Evolutionary conservation across 2,329 filamentous ascomycete genomes (phyloP).

Genomic region (Periconia sp.): DNA sequence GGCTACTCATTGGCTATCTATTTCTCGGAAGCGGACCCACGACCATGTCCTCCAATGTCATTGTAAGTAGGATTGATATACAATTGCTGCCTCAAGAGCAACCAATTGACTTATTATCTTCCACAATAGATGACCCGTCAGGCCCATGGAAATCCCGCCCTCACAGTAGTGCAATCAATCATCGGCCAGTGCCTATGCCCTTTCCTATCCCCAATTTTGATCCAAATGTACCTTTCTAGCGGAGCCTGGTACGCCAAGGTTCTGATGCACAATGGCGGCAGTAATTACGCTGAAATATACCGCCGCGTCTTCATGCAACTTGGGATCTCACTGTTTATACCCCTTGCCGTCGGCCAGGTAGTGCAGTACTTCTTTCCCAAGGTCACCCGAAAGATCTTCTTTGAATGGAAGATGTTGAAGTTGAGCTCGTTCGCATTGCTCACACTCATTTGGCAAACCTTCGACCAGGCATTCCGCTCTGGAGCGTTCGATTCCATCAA

Average conservation of each 20-base stretch:
- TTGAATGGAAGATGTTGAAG: conserved; percentile 50
- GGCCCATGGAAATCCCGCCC: conserved; percentile 62
- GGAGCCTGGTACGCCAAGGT: conserved; percentile 57
- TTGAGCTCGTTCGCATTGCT: conserved; percentile 49
- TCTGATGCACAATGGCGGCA: conserved; percentile 52
- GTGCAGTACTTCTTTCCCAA: conserved; percentile 60
- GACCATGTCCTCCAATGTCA: conserved; percentile 72
- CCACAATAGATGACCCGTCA: conserved; percentile 62
- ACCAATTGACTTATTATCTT: not conserved
- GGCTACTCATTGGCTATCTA: conserved; percentile 68
- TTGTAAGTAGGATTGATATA: conserved; percentile 31
- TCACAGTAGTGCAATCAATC: conserved; percentile 63
- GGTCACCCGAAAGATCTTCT: conserved; percentile 56
- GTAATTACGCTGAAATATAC: conserved; percentile 64
- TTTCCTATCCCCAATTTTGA: conserved; percentile 66
- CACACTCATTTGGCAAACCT: conserved; percentile 65
- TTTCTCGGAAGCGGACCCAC: conserved; percentile 70
- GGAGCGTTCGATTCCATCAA: conserved; percentile 62
- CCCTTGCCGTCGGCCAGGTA: conserved; percentile 63
- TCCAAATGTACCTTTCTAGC: conserved; percentile 62
- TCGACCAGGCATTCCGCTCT: conserved; percentile 66
- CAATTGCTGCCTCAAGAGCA: not conserved
- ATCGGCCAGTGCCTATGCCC: conserved; percentile 70
- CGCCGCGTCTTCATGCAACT: conserved; percentile 68
- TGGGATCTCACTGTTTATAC: conserved; percentile 66